These are phyloP conservation scores for Asterophora lycoperdoides DNA, from an alignment of 768 basidiomycete species.

Conservation along the genomic window DNA sequence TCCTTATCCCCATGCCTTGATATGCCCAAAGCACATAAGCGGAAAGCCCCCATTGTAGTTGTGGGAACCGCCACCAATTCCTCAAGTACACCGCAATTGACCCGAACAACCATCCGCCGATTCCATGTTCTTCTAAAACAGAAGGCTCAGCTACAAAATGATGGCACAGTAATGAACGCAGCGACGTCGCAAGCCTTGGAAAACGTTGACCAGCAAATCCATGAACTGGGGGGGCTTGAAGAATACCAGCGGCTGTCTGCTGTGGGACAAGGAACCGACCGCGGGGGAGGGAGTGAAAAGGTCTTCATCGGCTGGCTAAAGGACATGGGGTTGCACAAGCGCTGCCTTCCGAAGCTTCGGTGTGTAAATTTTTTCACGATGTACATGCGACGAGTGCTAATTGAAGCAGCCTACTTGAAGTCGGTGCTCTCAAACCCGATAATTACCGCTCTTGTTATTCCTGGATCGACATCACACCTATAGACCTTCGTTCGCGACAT, in stretches of 20 bases:
- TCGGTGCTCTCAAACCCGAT: constrained; percentile 82
- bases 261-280: constrained; percentile 72
- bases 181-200: constrained; percentile 33
- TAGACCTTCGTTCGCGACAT: constrained; percentile 83
- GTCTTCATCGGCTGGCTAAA: constrained; percentile 74
- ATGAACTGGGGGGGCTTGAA: constrained; percentile 70
- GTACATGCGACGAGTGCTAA: constrained; percentile 3
- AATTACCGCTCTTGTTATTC: constrained; percentile 63
- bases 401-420: constrained; percentile 70
- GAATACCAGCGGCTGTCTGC: constrained; percentile 81
- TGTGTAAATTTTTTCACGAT: constrained; percentile 20
- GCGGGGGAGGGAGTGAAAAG: constrained; percentile 88
- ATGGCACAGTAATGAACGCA: constrained; percentile 13
- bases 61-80: constrained; percentile 19
- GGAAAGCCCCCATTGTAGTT: constrained; percentile 30
- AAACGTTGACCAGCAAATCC: constrained; percentile 59
- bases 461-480: constrained; percentile 74
- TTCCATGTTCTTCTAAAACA: constrained; percentile 81
- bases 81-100: constrained; percentile 55
- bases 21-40: constrained; percentile 37
- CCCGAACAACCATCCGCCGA: constrained; percentile 68
- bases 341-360: constrained; percentile 27
- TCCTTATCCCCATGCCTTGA: neutral
- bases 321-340: constrained; percentile 38
- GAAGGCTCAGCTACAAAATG: constrained; percentile 47